Evolutionary conservation across 805 yeast species (phyloP).

Genomic region (Candida tallmaniae): DNA sequence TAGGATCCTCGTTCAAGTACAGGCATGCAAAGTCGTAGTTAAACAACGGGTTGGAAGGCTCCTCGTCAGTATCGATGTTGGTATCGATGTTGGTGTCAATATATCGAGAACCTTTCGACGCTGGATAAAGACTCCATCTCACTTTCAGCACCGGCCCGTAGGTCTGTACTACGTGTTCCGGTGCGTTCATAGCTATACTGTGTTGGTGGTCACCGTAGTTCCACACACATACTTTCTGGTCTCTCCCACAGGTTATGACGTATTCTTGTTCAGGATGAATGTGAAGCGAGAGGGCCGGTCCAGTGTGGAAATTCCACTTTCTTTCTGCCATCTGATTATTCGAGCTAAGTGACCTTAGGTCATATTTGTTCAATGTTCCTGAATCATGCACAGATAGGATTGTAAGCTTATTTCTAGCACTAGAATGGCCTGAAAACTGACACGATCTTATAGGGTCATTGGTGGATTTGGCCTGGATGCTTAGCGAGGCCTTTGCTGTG

Average conservation of each 20-base stretch:
- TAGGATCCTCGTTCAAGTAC: slow-evolving; percentile 68
- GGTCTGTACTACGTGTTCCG: slow-evolving; percentile 69
- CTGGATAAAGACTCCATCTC: slow-evolving; percentile 49
- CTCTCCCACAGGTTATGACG: slow-evolving; percentile 90
- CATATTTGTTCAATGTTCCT: slow-evolving; percentile 85
- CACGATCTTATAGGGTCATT: slow-evolving; percentile 67
- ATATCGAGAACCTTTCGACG: not conserved
- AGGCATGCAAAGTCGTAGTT: slow-evolving; percentile 71
- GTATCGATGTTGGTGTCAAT: not conserved
- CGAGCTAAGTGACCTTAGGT: slow-evolving; percentile 46
- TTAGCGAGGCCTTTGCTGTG: slow-evolving; percentile 42
- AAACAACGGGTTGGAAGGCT: slow-evolving; percentile 26
- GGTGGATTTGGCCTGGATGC: slow-evolving; percentile 48
- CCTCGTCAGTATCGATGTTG: slow-evolving; percentile 19
- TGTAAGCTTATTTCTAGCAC: slow-evolving; percentile 36
- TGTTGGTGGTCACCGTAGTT: slow-evolving; percentile 32
- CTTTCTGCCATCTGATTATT: slow-evolving; percentile 52
- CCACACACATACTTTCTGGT: slow-evolving; percentile 78
- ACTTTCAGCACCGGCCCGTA: slow-evolving; percentile 78
- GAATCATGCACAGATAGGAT: slow-evolving; percentile 83
- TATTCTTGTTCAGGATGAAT: slow-evolving; percentile 85
- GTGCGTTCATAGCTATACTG: slow-evolving; percentile 24
- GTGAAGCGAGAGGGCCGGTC: slow-evolving; percentile 83
- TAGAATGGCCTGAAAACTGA: slow-evolving; percentile 49
- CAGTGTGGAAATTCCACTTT: slow-evolving; percentile 82